Percentiles rank a stretch among this genome's conserved stretches.
Conservation (phyloP, 2,329 filamentous ascomycete genomes). For the Fusarium brevicatenulatum region DNA sequence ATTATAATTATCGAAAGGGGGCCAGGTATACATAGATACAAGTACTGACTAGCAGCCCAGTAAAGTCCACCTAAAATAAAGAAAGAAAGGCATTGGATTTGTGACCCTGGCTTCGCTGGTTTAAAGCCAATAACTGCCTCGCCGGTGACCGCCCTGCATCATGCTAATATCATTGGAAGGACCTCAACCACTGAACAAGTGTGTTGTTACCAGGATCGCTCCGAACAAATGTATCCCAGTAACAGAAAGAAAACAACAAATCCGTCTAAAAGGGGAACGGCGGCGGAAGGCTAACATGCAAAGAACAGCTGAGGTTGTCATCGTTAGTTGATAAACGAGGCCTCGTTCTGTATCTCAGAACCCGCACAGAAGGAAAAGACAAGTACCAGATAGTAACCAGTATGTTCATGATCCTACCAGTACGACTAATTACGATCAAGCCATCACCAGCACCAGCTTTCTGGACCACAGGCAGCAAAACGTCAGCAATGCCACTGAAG, state of each 20-base stretch:
- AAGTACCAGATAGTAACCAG: background rate
- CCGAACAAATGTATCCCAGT: conserved; percentile 15
- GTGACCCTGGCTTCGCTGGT: conserved; percentile 17
- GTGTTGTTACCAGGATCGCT: conserved; percentile 8
- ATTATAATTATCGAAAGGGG: conserved; percentile 1
- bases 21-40: conserved; percentile 3
- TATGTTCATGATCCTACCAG: background rate
- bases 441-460: conserved; percentile 11
- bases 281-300: background rate
- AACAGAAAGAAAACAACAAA: conserved; percentile 3
- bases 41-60: conserved; percentile 21
- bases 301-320: background rate
- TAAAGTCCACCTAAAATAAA: conserved; percentile 6
- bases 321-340: background rate
- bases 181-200: conserved; percentile 9
- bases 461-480: background rate
- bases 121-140: conserved; percentile 29
- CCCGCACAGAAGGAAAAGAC: background rate
- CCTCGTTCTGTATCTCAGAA: background rate
- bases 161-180: conserved; percentile 24
- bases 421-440: background rate
- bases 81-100: conserved; percentile 17
- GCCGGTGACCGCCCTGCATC: conserved; percentile 7
- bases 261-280: conserved; percentile 2
- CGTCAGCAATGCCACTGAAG: conserved; percentile 1